Conservation (phyloP, 2,329 filamentous ascomycete species). For the Zalaria sp. region DNA sequence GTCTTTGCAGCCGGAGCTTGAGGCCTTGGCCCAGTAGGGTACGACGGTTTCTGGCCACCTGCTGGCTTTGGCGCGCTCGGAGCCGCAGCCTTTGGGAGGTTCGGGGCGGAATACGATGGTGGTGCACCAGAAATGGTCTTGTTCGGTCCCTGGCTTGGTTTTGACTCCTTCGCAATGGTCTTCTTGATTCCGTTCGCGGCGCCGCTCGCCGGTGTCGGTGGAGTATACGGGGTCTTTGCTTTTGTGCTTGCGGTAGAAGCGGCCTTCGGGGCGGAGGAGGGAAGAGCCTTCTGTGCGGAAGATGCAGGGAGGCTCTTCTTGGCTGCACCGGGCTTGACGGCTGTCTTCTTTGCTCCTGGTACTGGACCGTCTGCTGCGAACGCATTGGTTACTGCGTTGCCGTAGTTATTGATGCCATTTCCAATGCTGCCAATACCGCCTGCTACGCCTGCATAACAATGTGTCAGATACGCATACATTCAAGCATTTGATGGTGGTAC, state of each 20-base stretch:
- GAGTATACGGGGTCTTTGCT: neutral
- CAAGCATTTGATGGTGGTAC: neutral
- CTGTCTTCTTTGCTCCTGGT: constrained; percentile 5
- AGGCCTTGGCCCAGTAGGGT: neutral
- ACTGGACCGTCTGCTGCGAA: constrained; percentile 17
- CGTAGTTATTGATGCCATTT: constrained; percentile 20
- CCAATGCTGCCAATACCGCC: constrained; percentile 19
- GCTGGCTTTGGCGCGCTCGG: constrained; percentile 1
- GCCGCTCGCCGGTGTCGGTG: neutral
- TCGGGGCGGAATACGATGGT: too few species aligned
- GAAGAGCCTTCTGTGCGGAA: constrained; percentile 6
- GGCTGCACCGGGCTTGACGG: constrained; percentile 4
- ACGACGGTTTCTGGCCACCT: neutral
- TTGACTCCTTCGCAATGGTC: constrained; percentile 1
- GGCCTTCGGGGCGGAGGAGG: constrained; percentile 1
- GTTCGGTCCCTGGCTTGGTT: neutral
- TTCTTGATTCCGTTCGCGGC: constrained; percentile 1
- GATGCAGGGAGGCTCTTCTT: constrained; percentile 1
- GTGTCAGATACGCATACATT: neutral
- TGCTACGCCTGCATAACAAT: constrained; percentile 14
- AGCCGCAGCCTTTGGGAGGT: neutral
- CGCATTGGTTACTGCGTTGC: constrained; percentile 14
- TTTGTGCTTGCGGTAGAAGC: neutral
- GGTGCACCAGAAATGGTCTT: too few species aligned
- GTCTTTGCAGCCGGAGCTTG: neutral